Evolutionary conservation across 768 basidiomycete genomes (phyloP).

Genomic region (Termitomyces sp.): DNA sequence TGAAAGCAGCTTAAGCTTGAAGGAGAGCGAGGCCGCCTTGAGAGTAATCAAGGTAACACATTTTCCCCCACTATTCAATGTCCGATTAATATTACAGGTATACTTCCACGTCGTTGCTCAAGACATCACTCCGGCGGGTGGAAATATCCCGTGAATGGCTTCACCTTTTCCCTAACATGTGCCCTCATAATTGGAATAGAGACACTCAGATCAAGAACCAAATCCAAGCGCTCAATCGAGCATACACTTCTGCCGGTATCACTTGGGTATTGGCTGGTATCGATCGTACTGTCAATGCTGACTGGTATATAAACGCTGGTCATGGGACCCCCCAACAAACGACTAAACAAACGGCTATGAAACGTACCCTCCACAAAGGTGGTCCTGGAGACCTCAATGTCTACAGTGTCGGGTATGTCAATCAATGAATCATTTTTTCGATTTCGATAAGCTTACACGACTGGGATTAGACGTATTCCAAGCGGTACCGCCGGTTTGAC

Average conservation of each 20-base stretch:
- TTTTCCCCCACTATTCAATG: background rate
- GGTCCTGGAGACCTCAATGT: background rate
- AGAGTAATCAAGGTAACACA: background rate
- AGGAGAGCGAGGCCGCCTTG: background rate
- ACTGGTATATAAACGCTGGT: background rate
- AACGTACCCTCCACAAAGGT: background rate
- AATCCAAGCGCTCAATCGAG: background rate
- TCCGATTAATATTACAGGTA: background rate
- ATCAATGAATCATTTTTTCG: background rate
- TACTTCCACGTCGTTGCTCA: background rate
- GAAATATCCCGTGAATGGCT: background rate
- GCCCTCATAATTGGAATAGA: background rate
- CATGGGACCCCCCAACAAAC: background rate
- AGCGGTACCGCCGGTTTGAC: background rate
- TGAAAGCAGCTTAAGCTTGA: background rate
- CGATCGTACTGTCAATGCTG: background rate
- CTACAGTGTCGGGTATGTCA: background rate
- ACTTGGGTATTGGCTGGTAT: background rate
- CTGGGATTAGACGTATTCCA: background rate
- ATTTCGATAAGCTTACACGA: background rate
- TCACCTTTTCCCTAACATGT: too few relatives aligned
- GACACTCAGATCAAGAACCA: background rate
- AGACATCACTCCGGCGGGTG: background rate
- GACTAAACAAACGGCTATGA: too few relatives aligned
- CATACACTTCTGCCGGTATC: background rate